phyloP scores from a whole-genome alignment of 2,329 filamentous ascomycete genomes.

The Arachnomyces sp. region DNA sequence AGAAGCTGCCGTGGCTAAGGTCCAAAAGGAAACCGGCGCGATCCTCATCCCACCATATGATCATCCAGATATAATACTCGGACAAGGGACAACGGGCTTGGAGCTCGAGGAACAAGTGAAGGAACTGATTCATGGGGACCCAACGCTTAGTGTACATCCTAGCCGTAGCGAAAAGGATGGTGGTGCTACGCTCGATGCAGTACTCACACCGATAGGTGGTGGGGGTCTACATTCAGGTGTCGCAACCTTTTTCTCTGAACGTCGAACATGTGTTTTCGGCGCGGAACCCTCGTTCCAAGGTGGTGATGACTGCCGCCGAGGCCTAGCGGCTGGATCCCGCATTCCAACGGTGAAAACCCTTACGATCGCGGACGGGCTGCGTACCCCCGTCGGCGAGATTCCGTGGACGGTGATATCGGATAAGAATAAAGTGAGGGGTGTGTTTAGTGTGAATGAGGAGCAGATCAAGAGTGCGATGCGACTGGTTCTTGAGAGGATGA shows the following conservation, averaged over 20 bases:
- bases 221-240: constrained; percentile 82
- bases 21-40: constrained; percentile 65
- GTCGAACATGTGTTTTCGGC: constrained; percentile 66
- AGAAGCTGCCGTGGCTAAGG: constrained; percentile 64
- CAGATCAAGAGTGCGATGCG: constrained; percentile 72
- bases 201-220: constrained; percentile 79
- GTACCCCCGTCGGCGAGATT: constrained; percentile 69
- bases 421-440: constrained; percentile 57
- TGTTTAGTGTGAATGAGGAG: constrained; percentile 70
- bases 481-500: constrained; percentile 77
- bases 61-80: constrained; percentile 82
- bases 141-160: constrained; percentile 20
- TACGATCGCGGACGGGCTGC: constrained; percentile 81
- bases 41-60: constrained; percentile 84
- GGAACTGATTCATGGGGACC: constrained; percentile 39
- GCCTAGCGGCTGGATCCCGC: constrained; percentile 56
- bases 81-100: constrained; percentile 82
- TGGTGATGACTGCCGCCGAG: constrained; percentile 72
- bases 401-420: constrained; percentile 75
- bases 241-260: constrained; percentile 65
- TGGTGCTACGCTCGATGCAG: constrained; percentile 49
- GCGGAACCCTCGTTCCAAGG: constrained; percentile 78
- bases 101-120: constrained; percentile 71
- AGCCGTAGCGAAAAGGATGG: constrained; percentile 8
- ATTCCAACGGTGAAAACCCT: constrained; percentile 63